Percentiles rank a stretch among this genome's conserved stretches.
Evolutionary conservation across 1,139 yeast species (phyloP).

Genomic region (Wickerhamomyces sp.): DNA sequence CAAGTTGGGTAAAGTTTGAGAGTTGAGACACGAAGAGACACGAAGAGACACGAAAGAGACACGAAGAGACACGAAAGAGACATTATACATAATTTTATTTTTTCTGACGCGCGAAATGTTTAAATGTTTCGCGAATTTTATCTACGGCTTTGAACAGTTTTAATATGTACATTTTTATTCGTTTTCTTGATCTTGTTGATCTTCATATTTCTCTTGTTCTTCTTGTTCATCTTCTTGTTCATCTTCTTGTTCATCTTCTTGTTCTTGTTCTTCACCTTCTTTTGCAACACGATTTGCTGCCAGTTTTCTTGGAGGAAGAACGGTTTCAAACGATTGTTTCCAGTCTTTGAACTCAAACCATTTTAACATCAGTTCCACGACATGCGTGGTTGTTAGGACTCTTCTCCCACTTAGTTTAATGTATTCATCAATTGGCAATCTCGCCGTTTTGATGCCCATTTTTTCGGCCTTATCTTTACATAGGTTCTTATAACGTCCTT

Average conservation of each 20-base stretch:
- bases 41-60: too few relatives aligned
- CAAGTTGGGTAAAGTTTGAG: too few relatives aligned
- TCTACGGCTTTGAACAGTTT: too few relatives aligned
- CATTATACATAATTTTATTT: too few relatives aligned
- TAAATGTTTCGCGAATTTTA: too few relatives aligned
- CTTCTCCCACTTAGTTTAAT: constrained; percentile 80
- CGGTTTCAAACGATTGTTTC: constrained; percentile 80
- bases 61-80: too few relatives aligned
- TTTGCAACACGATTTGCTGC: constrained; percentile 18
- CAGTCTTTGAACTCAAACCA: constrained; percentile 81
- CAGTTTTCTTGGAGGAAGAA: constrained; percentile 77
- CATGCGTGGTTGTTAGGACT: constrained; percentile 92
- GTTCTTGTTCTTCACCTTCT: constrained; percentile 9
- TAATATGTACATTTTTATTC: too few relatives aligned
- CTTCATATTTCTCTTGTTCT: too few relatives aligned
- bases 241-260: constrained; percentile 6
- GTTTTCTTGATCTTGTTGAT: too few relatives aligned
- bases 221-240: constrained; percentile 3
- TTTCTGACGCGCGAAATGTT: too few relatives aligned
- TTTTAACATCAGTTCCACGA: constrained; percentile 75
- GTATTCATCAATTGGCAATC: constrained; percentile 84
- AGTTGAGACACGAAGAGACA: too few relatives aligned
- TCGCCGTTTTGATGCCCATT: constrained; percentile 67
- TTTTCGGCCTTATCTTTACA: constrained; percentile 79
- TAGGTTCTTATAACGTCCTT: constrained; percentile 80